Base-by-base conservation (phyloP, 768 basidiomycete genomes). In the Symmetrospora coprosmae region DNA sequence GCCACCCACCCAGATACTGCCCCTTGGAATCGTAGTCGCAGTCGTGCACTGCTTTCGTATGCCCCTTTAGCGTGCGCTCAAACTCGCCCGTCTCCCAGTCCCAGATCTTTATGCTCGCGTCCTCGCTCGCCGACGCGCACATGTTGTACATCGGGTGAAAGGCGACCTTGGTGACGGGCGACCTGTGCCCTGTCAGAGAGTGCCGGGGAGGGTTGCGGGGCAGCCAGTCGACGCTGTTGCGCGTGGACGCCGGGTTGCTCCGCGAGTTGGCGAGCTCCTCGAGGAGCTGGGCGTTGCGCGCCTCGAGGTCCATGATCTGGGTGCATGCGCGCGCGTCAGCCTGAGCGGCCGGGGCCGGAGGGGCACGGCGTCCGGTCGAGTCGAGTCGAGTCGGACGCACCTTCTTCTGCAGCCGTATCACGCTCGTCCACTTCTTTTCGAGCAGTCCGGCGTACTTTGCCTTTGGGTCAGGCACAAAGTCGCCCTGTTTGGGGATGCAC, bases 401-500 rank as follows among this genome's bases (percentile, higher is more conserved):
- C 82, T 91, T 92, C 78, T 91, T 87, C 76, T 96, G 91, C 71
- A 96, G 73, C 66, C 91, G 80, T 61, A 96, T 91, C 33, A 94
- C 88, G 69, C 85, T 87, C 48, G 87, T 92, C 91, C 91, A 96
- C 73, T 96, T 96, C 82, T 92, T 92, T 76, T 88, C 91, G 62
- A 96, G 74, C 59, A 96, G 74, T 1, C 89, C 90, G 1, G 82
- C 82, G 68, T 82, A 84, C 71, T 86, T 85, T 50, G 87, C 82
- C 71, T 86, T 88, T 23, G 87, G 81, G 76, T 92, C 89, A 16
- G 85, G 86, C 2, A 78, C 77, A 71, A 84, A 86, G 62, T 82
- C 80, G 70, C 25, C n/a, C 50, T 64, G 63, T 16, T 21, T 17
- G 39, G 38, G 25, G 8, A 8, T 9, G 43, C 43, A 13, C 9